A percentile compares a stretch with the other conserved stretches of the same genome.
These are phyloP conservation scores for Annulohypoxylon truncatum DNA, from an alignment of 2,329 filamentous ascomycete genomes.

Conservation along the genomic window DNA sequence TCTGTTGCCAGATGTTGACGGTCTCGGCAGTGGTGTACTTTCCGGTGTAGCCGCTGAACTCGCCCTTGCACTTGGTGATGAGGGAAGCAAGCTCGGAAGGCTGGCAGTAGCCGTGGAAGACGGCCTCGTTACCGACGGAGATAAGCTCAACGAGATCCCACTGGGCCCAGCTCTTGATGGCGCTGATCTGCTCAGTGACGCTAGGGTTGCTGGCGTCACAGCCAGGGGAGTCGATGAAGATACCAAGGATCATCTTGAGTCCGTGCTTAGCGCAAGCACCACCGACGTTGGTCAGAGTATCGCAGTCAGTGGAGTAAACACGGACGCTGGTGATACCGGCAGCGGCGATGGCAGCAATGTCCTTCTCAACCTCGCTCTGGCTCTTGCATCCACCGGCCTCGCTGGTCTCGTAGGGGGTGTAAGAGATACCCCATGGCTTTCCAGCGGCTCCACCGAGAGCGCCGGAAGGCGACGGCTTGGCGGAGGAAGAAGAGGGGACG, in stretches of 20 bases:
- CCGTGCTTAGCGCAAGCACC: constrained; percentile 73
- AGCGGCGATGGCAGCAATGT: constrained; percentile 70
- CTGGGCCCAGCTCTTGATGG: constrained; percentile 77
- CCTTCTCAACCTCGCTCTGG: constrained; percentile 64
- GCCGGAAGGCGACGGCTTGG: constrained; percentile 45
- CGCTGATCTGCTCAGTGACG: constrained; percentile 78
- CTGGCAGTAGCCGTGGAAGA: constrained; percentile 78
- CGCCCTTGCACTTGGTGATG: constrained; percentile 72
- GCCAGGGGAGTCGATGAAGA: constrained; percentile 80
- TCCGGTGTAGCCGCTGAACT: constrained; percentile 80
- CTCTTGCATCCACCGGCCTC: constrained; percentile 72
- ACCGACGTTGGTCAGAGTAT: constrained; percentile 80
- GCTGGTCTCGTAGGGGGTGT: constrained; percentile 75
- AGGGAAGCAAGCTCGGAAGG: constrained; percentile 74
- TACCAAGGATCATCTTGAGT: constrained; percentile 84
- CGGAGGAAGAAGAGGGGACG: constrained; percentile 34
- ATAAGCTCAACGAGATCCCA: constrained; percentile 83
- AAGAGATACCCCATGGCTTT: constrained; percentile 79
- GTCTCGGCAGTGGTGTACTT: constrained; percentile 88
- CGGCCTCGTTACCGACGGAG: constrained; percentile 90
- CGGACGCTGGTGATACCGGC: constrained; percentile 79
- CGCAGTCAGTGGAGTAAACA: constrained; percentile 93
- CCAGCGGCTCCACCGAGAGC: constrained; percentile 54
- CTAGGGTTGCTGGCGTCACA: constrained; percentile 68
- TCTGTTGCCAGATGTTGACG: constrained; percentile 78